phyloP scores from a whole-genome alignment of 805 yeast species.

The Candida ipomoeae region DNA sequence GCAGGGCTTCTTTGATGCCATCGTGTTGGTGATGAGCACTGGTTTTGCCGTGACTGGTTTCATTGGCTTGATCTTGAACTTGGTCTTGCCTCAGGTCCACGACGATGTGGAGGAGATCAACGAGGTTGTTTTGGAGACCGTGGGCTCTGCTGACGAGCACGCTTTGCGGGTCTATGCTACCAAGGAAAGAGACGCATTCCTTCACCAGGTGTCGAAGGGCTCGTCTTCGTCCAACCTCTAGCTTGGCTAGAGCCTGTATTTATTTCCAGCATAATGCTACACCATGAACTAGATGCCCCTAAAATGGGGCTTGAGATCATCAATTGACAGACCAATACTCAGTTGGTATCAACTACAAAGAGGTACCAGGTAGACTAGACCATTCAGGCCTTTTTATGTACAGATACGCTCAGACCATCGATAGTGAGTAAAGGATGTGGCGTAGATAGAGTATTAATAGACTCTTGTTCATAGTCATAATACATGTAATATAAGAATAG shows the following conservation, averaged over 20 bases:
- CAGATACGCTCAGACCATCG: too few species aligned
- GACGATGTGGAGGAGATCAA: conserved; percentile 19
- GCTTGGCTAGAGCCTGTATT: background rate
- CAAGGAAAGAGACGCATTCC: conserved; percentile 14
- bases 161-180: conserved; percentile 13
- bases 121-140: conserved; percentile 19
- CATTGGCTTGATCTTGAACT: conserved; percentile 17
- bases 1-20: conserved; percentile 16
- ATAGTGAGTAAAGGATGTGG: too few species aligned
- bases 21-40: conserved; percentile 18
- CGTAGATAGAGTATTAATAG: too few species aligned
- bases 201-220: conserved; percentile 5
- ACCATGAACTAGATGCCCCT: too few species aligned
- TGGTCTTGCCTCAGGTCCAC: conserved; percentile 16
- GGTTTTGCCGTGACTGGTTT: conserved; percentile 19
- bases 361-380: too few species aligned
- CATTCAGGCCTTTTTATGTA: too few species aligned
- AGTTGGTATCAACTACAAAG: too few species aligned
- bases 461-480: too few species aligned
- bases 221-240: conserved; percentile 10
- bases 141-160: conserved; percentile 18
- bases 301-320: too few species aligned
- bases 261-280: background rate
- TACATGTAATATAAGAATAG: too few species aligned
- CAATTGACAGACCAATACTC: too few species aligned